Base-by-base conservation (phyloP, 2,329 filamentous ascomycete genomes). In the Hyphodiscus sp. region DNA sequence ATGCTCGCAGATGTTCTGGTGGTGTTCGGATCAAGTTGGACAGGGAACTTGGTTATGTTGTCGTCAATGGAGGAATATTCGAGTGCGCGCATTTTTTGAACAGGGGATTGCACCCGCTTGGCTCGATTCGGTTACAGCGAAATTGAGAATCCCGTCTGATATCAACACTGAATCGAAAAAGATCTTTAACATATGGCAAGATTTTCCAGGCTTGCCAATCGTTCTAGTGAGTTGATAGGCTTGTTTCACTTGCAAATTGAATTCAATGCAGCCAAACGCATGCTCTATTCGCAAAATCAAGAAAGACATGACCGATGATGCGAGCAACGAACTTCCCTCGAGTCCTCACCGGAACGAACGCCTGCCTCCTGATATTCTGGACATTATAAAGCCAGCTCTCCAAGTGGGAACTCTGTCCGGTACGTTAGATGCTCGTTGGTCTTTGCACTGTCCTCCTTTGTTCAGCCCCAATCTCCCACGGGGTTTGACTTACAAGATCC, bases 371-470 rank as follows among this genome's bases (percentile, higher is more conserved):
- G 73, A 74, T 49, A 56, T 78, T 7, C 58, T 70, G 7, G 72
- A 76, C 1, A 69, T 80, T 9, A 59, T 81, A 18, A 65, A 68
- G 9, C 76, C 77, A 19, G 76, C 82, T 20, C 65, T 86, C 47
- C 79, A 82, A 62, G 73, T 84, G 52, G 85, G 84, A 26, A 74
- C 74, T n/a, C 67, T 77, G 52, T 74, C 76, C 51, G 85, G 85
- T 87, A 61, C 53, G 68, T 62, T 51, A 16, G 47, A 41, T 9
- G 44, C 41, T 26, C 29, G 44, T 41, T 15, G 26, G 11, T 48
- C 18, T 53, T 48, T 29, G 30, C 10, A 9, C 23, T 45, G 26
- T 38, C 20, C 30, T 29, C 26, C 47, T 33, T 20, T 7, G n/a
- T 23, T 18, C 20, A 15, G 47, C 48, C 45, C 16, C 49, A 20